Base-by-base conservation (phyloP, 192 early-diverging fungal genomes). In the Globomyces pollinis-pini region DNA sequence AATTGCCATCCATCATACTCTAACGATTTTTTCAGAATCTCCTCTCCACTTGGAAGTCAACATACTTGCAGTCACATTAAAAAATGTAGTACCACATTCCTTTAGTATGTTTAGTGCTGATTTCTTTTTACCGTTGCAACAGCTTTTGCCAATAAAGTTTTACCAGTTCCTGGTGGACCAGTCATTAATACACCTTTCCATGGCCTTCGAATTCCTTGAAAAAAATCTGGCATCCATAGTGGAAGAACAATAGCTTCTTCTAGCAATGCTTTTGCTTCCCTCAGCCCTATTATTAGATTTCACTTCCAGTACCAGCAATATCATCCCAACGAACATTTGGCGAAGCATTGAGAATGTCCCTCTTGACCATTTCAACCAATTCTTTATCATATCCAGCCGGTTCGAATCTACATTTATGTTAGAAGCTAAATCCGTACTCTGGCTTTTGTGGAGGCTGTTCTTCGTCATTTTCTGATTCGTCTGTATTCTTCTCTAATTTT, bases 141-240 rank as follows among this genome's bases (percentile, higher is more conserved):
- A 32, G 81, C 81, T 53, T 83, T 83, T 1, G 81, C 81, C 16
- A 84, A 61, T 51, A 84, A 44, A 13, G 81, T 84, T 53, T 84
- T 84, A 20, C 81, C 81, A 0, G 81, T 84, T 11, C 81, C 81
- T 8, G 81, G 81, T 13, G 81, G 81, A 0, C 81, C 81, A 9
- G 69, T 63, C 80, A 84, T 80, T 28, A 84, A 57, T n/a, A 84
- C 80, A 13, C 81, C 81, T 54, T 82, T 83, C 81, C 80, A 82
- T 11, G 80, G 80, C 33, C 80, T 41, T 38, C 77, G 59, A 38
- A 79, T 79, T 1, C 69, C 80, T 61, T 80, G 66, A 59, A 84
- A 84, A 57, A 60, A 84, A 43, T 84, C 80, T 41, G 81, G 81
- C 81, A 84, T 84, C 81, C 79, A 83, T 16, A 83, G 54, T 1